Base-by-base conservation (phyloP, 768 basidiomycete species). In the Lepiota brunneoincarnata region DNA sequence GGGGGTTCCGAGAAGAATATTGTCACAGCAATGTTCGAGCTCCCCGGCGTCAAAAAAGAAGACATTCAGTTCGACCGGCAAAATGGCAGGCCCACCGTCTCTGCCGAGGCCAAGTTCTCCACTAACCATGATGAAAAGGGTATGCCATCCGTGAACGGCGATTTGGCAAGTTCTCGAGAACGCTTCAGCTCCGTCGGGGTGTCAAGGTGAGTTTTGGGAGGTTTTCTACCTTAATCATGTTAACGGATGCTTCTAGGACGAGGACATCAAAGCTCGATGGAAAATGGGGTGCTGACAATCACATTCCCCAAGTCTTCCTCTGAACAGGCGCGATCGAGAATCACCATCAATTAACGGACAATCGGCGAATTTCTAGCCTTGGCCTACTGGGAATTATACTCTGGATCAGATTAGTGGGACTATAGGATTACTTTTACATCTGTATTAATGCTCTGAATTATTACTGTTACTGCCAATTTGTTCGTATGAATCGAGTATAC, bases 261-360 rank as follows among this genome's bases (percentile, higher is more conserved):
- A 64, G 0, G 61, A 67, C 17, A 59, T 69, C 37, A 66, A 66
- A 15, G 67, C 81, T 0, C 69, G 42, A 72, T 83, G 75, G 78
- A 81, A 35, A 66, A 78, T 49, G 81, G 82, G 1, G 58, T 81
- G n/a, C 61, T 83, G 58, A 77, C 69, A 10, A 68, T 83, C 26
- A 76, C 75, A 1, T 83, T 79, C 74, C 82, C 81, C 4, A 82
- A 78, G 66, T 64, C 68, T 17, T 63, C 67, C 6, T 63, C 74
- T 14, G 72, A 75, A 23, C 54, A 62, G 15, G 61, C 62, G 4
- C 61, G 63, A 0, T 66, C 64, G 65, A 61, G 67, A 62, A 72
- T 76, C 57, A 54, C 67, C 3, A 67, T 75, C 50, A 57, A 63
- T 23, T 75, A n/a, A n/a, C n/a, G n/a, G n/a, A n/a, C n/a, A 55